phyloP scores from a whole-genome alignment of 2,329 filamentous ascomycete genomes.

The Penicillium italicum region DNA sequence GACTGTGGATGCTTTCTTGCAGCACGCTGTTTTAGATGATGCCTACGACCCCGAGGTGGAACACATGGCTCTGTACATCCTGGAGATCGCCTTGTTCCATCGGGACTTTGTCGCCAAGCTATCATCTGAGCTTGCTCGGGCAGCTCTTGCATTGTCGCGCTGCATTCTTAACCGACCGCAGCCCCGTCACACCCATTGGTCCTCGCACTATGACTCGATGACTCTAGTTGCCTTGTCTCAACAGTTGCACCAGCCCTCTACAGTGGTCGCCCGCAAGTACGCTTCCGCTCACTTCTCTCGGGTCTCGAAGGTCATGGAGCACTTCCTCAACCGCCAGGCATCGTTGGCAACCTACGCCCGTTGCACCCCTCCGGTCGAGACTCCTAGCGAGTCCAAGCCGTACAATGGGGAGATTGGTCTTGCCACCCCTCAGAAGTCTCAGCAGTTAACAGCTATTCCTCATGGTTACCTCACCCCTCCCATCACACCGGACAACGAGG shows the following conservation, averaged over 20 bases:
- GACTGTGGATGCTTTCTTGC: constrained; percentile 89
- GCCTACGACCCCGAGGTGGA: constrained; percentile 80
- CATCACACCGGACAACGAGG: constrained; percentile 46
- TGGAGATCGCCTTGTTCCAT: constrained; percentile 93
- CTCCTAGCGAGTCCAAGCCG: constrained; percentile 37
- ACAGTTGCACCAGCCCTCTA: constrained; percentile 63
- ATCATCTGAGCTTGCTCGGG: constrained; percentile 84
- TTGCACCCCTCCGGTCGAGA: constrained; percentile 41
- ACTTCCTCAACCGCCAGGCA: constrained; percentile 63
- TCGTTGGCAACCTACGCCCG: constrained; percentile 49
- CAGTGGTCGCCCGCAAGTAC: constrained; percentile 66
- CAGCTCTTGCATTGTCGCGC: constrained; percentile 78
- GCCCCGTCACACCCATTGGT: constrained; percentile 72
- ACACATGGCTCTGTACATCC: constrained; percentile 90
- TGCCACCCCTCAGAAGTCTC: constrained; percentile 42
- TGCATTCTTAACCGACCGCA: constrained; percentile 81
- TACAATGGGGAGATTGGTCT: constrained; percentile 43
- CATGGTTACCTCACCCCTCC: constrained; percentile 49
- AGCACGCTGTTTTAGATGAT: constrained; percentile 75
- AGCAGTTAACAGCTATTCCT: constrained; percentile 33
- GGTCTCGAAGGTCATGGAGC: constrained; percentile 62
- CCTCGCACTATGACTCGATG: constrained; percentile 50
- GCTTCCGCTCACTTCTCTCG: constrained; percentile 62
- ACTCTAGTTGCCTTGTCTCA: constrained; percentile 61
- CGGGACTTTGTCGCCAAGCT: constrained; percentile 92